Evolutionary conservation across 1,139 yeast genomes (phyloP), one percentile per base, ranked within the genome.

Genomic region (Komagataea norvegica): DNA sequence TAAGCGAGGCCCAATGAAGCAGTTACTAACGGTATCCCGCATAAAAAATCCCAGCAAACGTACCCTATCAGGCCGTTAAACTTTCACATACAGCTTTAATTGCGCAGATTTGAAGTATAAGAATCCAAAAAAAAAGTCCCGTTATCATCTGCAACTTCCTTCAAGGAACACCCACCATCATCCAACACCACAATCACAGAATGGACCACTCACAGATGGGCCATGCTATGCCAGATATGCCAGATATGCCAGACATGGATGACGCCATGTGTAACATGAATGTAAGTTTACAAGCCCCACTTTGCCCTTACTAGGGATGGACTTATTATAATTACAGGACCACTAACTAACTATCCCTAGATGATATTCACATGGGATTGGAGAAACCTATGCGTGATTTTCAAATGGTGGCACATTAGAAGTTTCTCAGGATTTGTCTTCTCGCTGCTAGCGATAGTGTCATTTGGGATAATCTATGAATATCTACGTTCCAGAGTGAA

Each of bases 351-450:
- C 26, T 41, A 67, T 67, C 78, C 77, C 85, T 72, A 77, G 57
- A 84, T 82, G 91, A 53, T 81, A n/a, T 83, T 84, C 59, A 83
- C 89, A 9, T 85, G 94, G 93, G 75, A 78, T 49, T 79, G 84
- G 65, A 66, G 72, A 36, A 74, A 84, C 56, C 67, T 84, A 11
- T 84, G 95, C 56, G 73, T 84, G 13, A 72, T 84, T 10, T 82
- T 80, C 59, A 61, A 64, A 44, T 81, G 89, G 87, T 84, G 95
- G 95, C 89, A 81, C 48, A 71, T 84, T 34, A 68, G 65, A 33
- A 70, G 79, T 1, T 51, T 60, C n/a, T 31, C 56, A 1, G 79
- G 76, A 4, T 71, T 85, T 36, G 15, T 79, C 2, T 39, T 74
- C 9, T 68, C 87, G 2, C 56, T 82, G 30, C 11, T 72, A 1